Conservation (phyloP, 768 basidiomycete genomes). For the Tulasnella sp. region DNA sequence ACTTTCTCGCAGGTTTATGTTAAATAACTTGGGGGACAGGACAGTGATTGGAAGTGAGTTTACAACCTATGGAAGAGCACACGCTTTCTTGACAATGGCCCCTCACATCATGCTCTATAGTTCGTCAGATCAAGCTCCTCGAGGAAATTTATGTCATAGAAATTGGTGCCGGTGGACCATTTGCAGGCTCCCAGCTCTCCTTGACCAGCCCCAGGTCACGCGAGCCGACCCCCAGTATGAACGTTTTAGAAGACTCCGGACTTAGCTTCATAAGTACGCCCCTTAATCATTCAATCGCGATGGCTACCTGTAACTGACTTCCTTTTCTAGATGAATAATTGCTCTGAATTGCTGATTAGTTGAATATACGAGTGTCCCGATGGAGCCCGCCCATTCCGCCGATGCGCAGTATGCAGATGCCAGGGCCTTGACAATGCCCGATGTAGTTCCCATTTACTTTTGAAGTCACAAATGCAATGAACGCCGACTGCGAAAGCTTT, state of each 20-base stretch:
- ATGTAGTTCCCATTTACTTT: neutral
- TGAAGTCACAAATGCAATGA: too few relatives aligned
- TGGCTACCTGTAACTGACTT: neutral
- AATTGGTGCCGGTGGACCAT: neutral
- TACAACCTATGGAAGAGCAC: neutral
- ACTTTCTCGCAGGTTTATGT: neutral
- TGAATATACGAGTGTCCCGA: neutral
- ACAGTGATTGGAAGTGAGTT: constrained; percentile 6
- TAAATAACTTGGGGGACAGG: constrained; percentile 11
- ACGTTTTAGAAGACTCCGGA: neutral
- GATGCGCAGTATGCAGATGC: neutral
- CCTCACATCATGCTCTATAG: neutral
- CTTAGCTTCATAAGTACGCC: neutral
- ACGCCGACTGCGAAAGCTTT: too few relatives aligned
- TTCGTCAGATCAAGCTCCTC: constrained; percentile 21
- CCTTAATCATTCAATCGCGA: neutral
- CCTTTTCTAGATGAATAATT: neutral
- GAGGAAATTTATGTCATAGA: constrained; percentile 4
- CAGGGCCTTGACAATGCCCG: neutral
- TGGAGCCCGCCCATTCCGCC: neutral
- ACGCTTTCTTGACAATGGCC: neutral
- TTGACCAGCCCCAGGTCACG: neutral
- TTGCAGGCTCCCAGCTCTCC: neutral
- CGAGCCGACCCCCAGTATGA: neutral
- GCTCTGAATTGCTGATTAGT: neutral